Percentiles rank a stretch among this genome's conserved stretches.
Evolutionary conservation across 1,139 yeast genomes (phyloP).

Genomic region (Taphrina betulina): DNA sequence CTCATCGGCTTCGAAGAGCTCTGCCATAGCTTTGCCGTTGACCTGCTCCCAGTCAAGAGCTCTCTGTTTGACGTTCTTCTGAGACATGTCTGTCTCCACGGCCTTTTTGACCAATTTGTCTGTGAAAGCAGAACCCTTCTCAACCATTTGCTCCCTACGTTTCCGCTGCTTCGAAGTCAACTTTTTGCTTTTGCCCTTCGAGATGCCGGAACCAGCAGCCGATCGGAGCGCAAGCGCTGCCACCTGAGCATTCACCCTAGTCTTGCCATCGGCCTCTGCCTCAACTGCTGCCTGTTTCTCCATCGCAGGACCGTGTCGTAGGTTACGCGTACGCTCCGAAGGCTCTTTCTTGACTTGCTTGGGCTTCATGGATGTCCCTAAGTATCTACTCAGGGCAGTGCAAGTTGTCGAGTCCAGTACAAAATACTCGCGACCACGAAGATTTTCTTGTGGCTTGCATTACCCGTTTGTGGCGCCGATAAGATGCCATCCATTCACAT

Average conservation of each 20-base stretch:
- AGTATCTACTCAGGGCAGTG: too few species aligned
- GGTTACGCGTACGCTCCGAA: conserved; percentile 29
- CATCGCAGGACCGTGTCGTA: conserved; percentile 15
- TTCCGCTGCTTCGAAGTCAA: conserved; percentile 22
- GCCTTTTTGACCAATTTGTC: conserved; percentile 27
- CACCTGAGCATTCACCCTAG: conserved; percentile 19
- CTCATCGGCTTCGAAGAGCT: conserved; percentile 12
- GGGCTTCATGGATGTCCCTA: conserved; percentile 19
- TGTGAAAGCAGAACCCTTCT: conserved; percentile 18
- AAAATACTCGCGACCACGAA: too few species aligned
- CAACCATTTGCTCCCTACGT: conserved; percentile 19
- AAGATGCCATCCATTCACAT: too few species aligned
- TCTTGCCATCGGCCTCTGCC: conserved; percentile 19
- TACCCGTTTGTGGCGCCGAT: too few species aligned
- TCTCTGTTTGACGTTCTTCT: conserved; percentile 18
- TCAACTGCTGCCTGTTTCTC: conserved; percentile 4
- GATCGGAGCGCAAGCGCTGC: conserved; percentile 20
- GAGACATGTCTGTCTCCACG: conserved; percentile 26
- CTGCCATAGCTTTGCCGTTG: conserved; percentile 24
- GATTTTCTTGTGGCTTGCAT: too few species aligned
- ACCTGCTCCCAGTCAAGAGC: conserved; percentile 26
- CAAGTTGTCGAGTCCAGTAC: too few species aligned
- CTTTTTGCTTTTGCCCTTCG: background rate
- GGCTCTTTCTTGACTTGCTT: conserved; percentile 18
- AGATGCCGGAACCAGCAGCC: background rate